phyloP scores from a whole-genome alignment of 2,329 filamentous ascomycete species.

The Neodidymelliopsis sp. region DNA sequence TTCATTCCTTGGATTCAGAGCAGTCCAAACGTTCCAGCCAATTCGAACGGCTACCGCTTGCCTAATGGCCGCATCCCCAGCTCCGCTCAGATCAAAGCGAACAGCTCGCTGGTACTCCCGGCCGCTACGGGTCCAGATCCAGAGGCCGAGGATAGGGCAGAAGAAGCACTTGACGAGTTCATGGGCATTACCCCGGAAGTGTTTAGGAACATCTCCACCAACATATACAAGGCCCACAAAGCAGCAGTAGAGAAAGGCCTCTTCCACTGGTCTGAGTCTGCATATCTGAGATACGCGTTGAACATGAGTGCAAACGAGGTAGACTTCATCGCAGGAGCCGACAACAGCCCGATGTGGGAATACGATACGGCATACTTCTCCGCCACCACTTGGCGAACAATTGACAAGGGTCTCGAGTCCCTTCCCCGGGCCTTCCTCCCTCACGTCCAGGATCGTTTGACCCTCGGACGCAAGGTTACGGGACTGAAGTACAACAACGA shows the following conservation, averaged over 20 bases:
- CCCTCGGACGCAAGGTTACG: conserved; percentile 65
- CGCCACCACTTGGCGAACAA: conserved; percentile 68
- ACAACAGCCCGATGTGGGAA: conserved; percentile 57
- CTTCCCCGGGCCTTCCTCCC: conserved; percentile 70
- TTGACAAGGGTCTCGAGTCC: conserved; percentile 66
- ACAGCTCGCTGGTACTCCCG: conserved; percentile 32
- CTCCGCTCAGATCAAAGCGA: conserved; percentile 37
- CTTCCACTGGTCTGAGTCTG: conserved; percentile 71
- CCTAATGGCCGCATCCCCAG: conserved; percentile 46
- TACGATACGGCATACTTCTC: conserved; percentile 65
- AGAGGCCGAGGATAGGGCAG: conserved; percentile 28
- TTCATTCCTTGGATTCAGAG: conserved; percentile 70
- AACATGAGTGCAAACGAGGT: conserved; percentile 63
- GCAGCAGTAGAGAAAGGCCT: conserved; percentile 61
- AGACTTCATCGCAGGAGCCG: conserved; percentile 49
- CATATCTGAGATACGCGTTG: conserved; percentile 67
- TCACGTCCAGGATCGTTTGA: conserved; percentile 64
- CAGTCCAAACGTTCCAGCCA: conserved; percentile 61
- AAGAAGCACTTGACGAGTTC: conserved; percentile 31
- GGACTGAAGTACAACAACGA: conserved; percentile 62
- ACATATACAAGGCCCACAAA: conserved; percentile 63
- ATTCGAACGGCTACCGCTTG: conserved; percentile 44
- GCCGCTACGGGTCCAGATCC: conserved; percentile 25
- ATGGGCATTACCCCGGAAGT: conserved; percentile 28
- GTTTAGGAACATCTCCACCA: conserved; percentile 53